phyloP scores from a whole-genome alignment of 148 eudicot genomes.

The Rhododendron ferrugineum region DNA sequence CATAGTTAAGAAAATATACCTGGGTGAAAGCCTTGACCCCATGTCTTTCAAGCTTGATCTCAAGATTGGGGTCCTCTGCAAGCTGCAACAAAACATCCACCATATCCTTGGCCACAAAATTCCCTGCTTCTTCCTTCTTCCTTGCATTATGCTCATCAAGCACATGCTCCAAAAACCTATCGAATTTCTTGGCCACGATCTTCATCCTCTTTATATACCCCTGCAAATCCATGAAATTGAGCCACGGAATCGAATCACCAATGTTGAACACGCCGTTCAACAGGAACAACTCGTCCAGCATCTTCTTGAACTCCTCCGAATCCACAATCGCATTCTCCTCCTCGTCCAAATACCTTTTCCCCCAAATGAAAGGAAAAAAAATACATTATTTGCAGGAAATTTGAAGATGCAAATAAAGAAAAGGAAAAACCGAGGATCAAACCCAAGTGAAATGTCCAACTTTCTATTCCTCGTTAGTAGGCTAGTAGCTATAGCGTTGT shows the following conservation, averaged over 20 bases:
- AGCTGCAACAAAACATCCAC: conserved; percentile 76
- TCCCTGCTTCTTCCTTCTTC: conserved; percentile 19
- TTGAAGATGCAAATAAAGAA: too few relatives aligned
- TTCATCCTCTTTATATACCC: conserved; percentile 97
- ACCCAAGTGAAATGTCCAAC: too few relatives aligned
- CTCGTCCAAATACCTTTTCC: conserved; percentile 49
- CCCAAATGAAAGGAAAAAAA: conserved; percentile 5
- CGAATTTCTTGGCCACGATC: conserved; percentile 65
- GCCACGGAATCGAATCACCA: conserved; percentile 75
- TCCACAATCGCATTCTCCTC: conserved; percentile 29
- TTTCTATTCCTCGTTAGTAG: too few relatives aligned
- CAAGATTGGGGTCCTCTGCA: conserved; percentile 66
- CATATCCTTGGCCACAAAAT: conserved; percentile 59
- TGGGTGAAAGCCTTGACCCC: conserved; percentile 88
- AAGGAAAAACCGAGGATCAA: too few relatives aligned
- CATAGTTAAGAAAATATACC: conserved; percentile 28
- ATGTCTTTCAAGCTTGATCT: conserved; percentile 75
- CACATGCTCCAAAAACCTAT: conserved; percentile 76
- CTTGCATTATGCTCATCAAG: conserved; percentile 65
- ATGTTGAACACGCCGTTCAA: conserved; percentile 79
- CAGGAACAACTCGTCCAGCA: conserved; percentile 83
- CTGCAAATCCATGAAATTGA: conserved; percentile 70
- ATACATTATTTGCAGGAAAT: not conserved
- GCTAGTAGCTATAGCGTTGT: too few relatives aligned
- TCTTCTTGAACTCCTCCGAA: conserved; percentile 70